Evolutionary conservation across 371 early-diverging fungal genomes (phyloP).

Genomic region (Amoeboradix gromovi): DNA sequence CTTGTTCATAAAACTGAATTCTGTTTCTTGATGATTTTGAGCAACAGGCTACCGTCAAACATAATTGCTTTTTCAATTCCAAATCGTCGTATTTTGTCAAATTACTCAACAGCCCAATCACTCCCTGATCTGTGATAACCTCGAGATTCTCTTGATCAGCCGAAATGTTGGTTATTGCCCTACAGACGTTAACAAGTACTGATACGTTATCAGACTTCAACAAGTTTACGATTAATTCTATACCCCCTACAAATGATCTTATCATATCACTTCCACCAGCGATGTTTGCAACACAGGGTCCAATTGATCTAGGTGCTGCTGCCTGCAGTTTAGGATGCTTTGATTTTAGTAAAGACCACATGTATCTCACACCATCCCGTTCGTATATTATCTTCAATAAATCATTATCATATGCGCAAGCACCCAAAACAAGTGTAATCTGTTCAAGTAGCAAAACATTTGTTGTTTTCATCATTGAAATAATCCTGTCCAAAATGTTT

Average conservation of each 20-base stretch:
- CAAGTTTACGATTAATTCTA: slow-evolving; percentile 24
- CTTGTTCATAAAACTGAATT: background rate
- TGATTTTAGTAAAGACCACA: slow-evolving; percentile 26
- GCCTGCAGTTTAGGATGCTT: slow-evolving; percentile 20
- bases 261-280: slow-evolving; percentile 23
- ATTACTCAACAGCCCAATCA: slow-evolving; percentile 25
- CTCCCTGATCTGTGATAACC: slow-evolving; percentile 31
- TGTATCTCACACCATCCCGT: slow-evolving; percentile 22
- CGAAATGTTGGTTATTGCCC: slow-evolving; percentile 28
- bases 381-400: background rate
- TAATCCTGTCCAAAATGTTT: background rate
- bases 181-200: slow-evolving; percentile 23
- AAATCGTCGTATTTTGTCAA: slow-evolving; percentile 20
- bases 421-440: background rate
- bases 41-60: slow-evolving; percentile 23
- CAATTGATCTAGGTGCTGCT: slow-evolving; percentile 26
- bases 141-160: slow-evolving; percentile 27
- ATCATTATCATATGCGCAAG: background rate
- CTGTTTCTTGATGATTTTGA: slow-evolving; percentile 3
- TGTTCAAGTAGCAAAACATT: background rate
- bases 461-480: background rate
- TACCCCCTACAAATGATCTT: slow-evolving; percentile 26
- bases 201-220: slow-evolving; percentile 21
- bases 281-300: slow-evolving; percentile 27
- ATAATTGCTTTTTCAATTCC: slow-evolving; percentile 18